These are phyloP conservation scores for Chrysoporthe puriensis DNA, from an alignment of 2,329 filamentous ascomycete species.

Conservation along the genomic window DNA sequence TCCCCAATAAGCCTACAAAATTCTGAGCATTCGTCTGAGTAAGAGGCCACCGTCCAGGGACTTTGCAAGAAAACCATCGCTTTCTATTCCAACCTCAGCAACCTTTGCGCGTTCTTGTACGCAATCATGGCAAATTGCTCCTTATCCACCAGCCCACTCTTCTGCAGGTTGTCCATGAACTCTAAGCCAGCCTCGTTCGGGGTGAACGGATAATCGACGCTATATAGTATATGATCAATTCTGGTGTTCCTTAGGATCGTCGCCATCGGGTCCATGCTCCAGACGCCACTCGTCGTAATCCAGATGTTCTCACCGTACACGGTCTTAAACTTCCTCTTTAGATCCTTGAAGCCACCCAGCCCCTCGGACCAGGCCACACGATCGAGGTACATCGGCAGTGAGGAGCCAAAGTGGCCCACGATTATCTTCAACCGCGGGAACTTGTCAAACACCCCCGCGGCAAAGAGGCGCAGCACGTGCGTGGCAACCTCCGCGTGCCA, in stretches of 20 bases:
- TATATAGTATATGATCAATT: constrained; percentile 14
- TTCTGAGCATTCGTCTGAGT: no score
- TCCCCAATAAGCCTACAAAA: neutral
- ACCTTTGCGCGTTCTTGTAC: constrained; percentile 4
- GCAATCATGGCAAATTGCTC: constrained; percentile 16
- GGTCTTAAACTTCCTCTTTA: neutral
- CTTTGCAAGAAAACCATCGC: neutral
- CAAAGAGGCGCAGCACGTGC: constrained; percentile 12
- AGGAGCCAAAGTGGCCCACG: constrained; percentile 7
- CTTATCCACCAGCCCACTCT: constrained; percentile 11
- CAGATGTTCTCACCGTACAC: constrained; percentile 4
- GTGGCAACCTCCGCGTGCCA: constrained; percentile 11
- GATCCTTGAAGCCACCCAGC: neutral
- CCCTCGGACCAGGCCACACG: neutral
- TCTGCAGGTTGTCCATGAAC: constrained; percentile 2
- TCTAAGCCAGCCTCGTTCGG: constrained; percentile 5
- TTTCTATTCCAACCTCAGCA: neutral
- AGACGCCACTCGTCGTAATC: constrained; percentile 9
- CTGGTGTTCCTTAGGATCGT: constrained; percentile 1
- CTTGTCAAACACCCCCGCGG: constrained; percentile 6
- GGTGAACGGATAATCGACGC: constrained; percentile 13
- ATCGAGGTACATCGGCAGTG: neutral
- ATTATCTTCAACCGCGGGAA: constrained; percentile 10
- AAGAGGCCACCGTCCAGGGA: neutral
- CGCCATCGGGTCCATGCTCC: constrained; percentile 1